Evolutionary conservation across 805 yeast species (phyloP), one percentile per base, ranked within the genome.

Genomic region (Nakazawaea molendinolei): DNA sequence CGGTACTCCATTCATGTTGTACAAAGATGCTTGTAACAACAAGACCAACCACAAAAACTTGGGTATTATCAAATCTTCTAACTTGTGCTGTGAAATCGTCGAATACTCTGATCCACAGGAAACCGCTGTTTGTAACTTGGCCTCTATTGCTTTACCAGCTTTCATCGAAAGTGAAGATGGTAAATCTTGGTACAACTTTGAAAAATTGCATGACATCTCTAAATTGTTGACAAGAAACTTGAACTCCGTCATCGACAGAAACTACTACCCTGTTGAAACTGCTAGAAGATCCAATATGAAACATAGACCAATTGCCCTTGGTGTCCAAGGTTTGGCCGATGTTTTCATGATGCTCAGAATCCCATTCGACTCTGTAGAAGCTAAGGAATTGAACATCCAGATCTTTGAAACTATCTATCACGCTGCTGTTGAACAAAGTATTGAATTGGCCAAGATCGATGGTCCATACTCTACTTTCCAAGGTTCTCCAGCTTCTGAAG

Each of bases 241-340:
- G 58, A 81, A 90, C 67, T 71, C 63, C 52, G 73, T 90, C 42
- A 90, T 90, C 41, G 97, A 90, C 63, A 74, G 80, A 44, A 85
- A 87, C 53, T 69, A 65, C 54, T 90, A 90, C 56, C 97, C 98
- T 4, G 79, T 85, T 17, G 74, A 69, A 36, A 82, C 76, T 45
- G 90, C 97, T 5, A 70, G 69, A 50, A 52, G 44, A 31, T 85
- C 96, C 13, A 90, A 92, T 59, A 62, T 74, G 68, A 77, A 76
- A 52, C 82, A 90, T 58, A 71, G 98, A 49, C 97, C 98, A 15
- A 75, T 90, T 50, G 97, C 97, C n/a, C 61, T 90, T 16, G 98
- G 98, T 47, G 96, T 90, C n/a, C 96, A 90, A 60, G 98, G 98
- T 40, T 67, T 90, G 37, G 96, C 97, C 20, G 97, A 90, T 58